Conservation (phyloP, 805 yeast genomes). For the Saccharomycopsis capsularis region DNA sequence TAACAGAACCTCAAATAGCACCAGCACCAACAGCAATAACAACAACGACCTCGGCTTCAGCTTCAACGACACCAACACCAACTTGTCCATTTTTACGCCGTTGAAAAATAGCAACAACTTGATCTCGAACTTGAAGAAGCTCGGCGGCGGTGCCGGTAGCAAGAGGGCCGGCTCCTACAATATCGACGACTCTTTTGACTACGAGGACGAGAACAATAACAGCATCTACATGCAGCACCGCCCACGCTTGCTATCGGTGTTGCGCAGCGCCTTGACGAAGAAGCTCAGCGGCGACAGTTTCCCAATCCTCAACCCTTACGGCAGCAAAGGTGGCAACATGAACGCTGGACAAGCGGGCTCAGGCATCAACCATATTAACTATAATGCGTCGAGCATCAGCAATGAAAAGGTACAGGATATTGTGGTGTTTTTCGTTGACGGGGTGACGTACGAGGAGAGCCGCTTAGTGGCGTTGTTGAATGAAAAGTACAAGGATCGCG, state of each 20-base stretch:
- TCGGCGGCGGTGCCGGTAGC: conserved; percentile 6
- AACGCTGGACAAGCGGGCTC: conserved; percentile 29
- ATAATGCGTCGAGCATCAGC: conserved; percentile 20
- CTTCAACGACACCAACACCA: conserved; percentile 6
- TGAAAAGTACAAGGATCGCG: conserved; percentile 32
- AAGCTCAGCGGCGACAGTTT: conserved; percentile 34
- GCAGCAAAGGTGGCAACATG: neutral
- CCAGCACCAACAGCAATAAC: neutral
- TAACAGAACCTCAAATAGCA: neutral
- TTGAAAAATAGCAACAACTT: conserved; percentile 12
- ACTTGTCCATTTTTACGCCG: conserved; percentile 17
- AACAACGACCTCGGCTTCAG: neutral
- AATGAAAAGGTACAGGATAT: conserved; percentile 50
- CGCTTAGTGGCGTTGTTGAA: conserved; percentile 71
- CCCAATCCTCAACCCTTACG: conserved; percentile 37
- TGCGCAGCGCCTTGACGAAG: conserved; percentile 37
- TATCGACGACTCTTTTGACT: conserved; percentile 12
- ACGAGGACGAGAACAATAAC: conserved; percentile 37
- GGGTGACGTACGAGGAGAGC: conserved; percentile 89
- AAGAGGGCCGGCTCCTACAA: conserved; percentile 23
- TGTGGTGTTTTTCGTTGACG: conserved; percentile 75
- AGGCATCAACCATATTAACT: conserved; percentile 1
- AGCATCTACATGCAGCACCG: conserved; percentile 88
- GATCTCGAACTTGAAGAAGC: conserved; percentile 12
- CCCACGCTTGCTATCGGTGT: conserved; percentile 55